Base-by-base conservation (phyloP, 345 rosid species). In the Moricandia arvensis region DNA sequence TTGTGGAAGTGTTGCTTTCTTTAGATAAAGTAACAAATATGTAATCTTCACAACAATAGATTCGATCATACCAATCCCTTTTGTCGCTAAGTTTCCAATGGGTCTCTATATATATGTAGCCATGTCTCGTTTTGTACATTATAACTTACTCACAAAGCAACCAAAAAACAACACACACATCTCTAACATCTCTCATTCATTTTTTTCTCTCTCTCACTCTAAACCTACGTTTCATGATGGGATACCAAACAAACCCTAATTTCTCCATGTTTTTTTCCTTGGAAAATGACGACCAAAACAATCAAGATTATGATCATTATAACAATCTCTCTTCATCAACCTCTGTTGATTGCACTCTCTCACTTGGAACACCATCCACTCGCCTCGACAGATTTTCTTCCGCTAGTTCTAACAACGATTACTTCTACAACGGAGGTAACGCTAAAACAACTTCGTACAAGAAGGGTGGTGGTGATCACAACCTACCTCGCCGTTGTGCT, bases 341-440 rank as follows among this genome's bases (percentile, higher is more conserved):
- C 55, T 87, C 94, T n/a, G 97, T 91, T 34, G 95, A 91, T 71
- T 91, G 97, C 58, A 91, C 96, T 29, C 97, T 91, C 69, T 91
- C 97, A 4, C 80, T 91, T 13, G 96, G 96, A 26, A 88, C 97
- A 13, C 97, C 97, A 0, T 89, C 97, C 38, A 88, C 97, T 81
- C 93, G 97, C 73, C 80, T 83, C 5, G 90, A 85, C 30, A 41
- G 79, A 63, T 68, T 24, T 54, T 61, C 78, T 63, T 43, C 71
- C 33, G 31, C 53, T 71, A 60, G 57, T 76, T 79, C 93, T 7
- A 86, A 83, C 83, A 76, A 76, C 61, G 58, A 81, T 75, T 62
- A 76, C 66, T 75, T 80, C 10, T 64, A 81, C 49, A 88, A 84
- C 33, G 75, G 82, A 70, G 77, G 77, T 10, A 68, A 68, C 51